Percentiles rank a stretch among this genome's conserved stretches.
phyloP scores from a whole-genome alignment of 768 basidiomycete genomes.

The Hericium coralloides region DNA sequence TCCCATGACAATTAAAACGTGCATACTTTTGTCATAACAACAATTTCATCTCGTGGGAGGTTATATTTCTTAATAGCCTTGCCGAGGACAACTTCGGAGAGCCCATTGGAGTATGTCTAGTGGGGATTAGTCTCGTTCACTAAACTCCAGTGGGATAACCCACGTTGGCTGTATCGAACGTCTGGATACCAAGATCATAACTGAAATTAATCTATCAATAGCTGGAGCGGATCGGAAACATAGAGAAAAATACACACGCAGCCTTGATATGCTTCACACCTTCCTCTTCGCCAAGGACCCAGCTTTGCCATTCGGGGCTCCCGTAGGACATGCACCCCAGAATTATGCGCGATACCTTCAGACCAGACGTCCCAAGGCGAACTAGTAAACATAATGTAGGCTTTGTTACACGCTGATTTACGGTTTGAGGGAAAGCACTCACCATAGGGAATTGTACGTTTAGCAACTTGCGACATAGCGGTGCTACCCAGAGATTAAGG shows the following conservation, averaged over 20 bases:
- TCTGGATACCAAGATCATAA: constrained; percentile 31
- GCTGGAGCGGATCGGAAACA: background rate
- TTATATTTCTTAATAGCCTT: constrained; percentile 37
- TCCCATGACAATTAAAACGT: constrained; percentile 20
- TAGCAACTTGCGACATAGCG: too few relatives aligned
- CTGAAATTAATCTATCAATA: background rate
- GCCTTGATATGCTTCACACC: constrained; percentile 31
- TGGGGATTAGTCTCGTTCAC: constrained; percentile 12
- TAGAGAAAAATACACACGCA: constrained; percentile 22
- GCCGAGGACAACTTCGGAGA: constrained; percentile 36
- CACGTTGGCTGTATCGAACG: constrained; percentile 30
- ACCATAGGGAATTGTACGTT: too few relatives aligned
- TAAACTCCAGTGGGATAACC: background rate
- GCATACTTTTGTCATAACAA: constrained; percentile 42
- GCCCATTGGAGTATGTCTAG: constrained; percentile 31
- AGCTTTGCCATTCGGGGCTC: constrained; percentile 22
- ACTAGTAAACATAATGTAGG: constrained; percentile 3
- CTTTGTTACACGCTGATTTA: too few relatives aligned
- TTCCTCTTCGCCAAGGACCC: constrained; percentile 30
- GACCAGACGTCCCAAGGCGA: constrained; percentile 20
- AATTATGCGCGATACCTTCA: constrained; percentile 23
- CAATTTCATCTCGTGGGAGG: constrained; percentile 39
- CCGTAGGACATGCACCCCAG: constrained; percentile 29
- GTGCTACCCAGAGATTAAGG: too few relatives aligned
- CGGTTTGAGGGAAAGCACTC: too few relatives aligned